Base-by-base conservation (phyloP, 2,329 filamentous ascomycete genomes). In the Trichoderma oligosporum region DNA sequence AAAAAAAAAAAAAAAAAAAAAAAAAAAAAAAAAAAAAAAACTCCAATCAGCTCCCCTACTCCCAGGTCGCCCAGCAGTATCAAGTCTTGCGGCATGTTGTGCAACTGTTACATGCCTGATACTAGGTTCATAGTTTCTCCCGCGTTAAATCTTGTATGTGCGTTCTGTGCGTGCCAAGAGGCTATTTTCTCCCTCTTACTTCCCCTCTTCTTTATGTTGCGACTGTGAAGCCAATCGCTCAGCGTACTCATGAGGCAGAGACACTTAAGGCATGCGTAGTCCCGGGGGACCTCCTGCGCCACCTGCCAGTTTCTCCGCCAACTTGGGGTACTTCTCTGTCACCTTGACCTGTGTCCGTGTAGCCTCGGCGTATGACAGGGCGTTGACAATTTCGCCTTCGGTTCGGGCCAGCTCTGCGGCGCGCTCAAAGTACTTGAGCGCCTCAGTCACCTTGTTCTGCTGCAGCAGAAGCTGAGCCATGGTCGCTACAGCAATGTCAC, bases 381-480 rank as follows among this genome's bases (percentile, higher is more conserved):
- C 94, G 69, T 97, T 97, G 64, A 97, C 85, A 62, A 97, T 92
- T 78, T 99, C 94, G 60, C 89, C 90, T 68, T 97, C 93, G 31
- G 94, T 99, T 66, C 94, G 82, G 45, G 91, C 92, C 53, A 99
- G 85, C 76, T 97, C 92, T 25, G 93, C 94, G 2, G 94, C 94
- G 60, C 91, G 88, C 80, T 97, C 92, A 71, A 99, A 99, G 79
- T 97, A 97, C 74, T 88, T 91, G 63, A 99, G 85, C 0, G 94
- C 94, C 62, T 97, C 90, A 33, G 88, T 89, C 58, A 99, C 93
- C 78, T 97, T 97, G 73, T 94, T 94, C 79, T 97, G 94, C 74
- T 99, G 94, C 33, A 99, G 83, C 52, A 99, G 86, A 39, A 99
- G 84, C 75, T 99, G 94, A 9, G 94, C 94, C 91, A 99, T 97